phyloP scores from a whole-genome alignment of 805 yeast species.

The Yamadazyma insecticola region DNA sequence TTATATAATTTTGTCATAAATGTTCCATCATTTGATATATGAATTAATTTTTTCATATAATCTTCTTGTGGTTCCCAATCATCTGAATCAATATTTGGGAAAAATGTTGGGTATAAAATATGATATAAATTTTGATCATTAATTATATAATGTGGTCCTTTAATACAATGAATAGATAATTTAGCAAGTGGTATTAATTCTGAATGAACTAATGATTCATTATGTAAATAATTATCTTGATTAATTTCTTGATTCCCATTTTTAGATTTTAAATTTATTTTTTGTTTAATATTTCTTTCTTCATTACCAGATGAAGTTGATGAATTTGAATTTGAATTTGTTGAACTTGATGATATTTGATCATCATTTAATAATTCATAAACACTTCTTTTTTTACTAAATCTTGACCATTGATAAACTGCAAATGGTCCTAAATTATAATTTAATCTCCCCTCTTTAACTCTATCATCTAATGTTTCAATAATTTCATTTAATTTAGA shows the following conservation, averaged over 20 bases:
- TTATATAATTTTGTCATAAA: slow-evolving; percentile 1
- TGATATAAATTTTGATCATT: slow-evolving; percentile 41
- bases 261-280: no score
- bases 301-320: no score
- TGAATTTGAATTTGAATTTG: not conserved
- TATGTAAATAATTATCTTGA: no score
- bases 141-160: slow-evolving; percentile 32
- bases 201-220: slow-evolving; percentile 24
- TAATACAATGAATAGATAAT: slow-evolving; percentile 37
- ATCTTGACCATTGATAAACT: slow-evolving; percentile 12
- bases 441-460: slow-evolving; percentile 4
- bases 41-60: slow-evolving; percentile 14
- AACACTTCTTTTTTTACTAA: not conserved
- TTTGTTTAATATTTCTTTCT: no score
- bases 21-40: slow-evolving; percentile 4
- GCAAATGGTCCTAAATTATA: slow-evolving; percentile 21
- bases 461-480: slow-evolving; percentile 23
- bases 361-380: not conserved
- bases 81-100: slow-evolving; percentile 38
- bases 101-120: slow-evolving; percentile 40
- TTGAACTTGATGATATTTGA: not conserved
- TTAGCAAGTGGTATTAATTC: slow-evolving; percentile 33
- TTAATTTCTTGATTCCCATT: not conserved
- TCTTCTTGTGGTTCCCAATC: slow-evolving; percentile 31
- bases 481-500: slow-evolving; percentile 34